A percentile compares a stretch with the other conserved stretches of the same genome.
Evolutionary conservation across 2,329 filamentous ascomycete genomes (phyloP).

Genomic region (Pleoardoris graminearum): DNA sequence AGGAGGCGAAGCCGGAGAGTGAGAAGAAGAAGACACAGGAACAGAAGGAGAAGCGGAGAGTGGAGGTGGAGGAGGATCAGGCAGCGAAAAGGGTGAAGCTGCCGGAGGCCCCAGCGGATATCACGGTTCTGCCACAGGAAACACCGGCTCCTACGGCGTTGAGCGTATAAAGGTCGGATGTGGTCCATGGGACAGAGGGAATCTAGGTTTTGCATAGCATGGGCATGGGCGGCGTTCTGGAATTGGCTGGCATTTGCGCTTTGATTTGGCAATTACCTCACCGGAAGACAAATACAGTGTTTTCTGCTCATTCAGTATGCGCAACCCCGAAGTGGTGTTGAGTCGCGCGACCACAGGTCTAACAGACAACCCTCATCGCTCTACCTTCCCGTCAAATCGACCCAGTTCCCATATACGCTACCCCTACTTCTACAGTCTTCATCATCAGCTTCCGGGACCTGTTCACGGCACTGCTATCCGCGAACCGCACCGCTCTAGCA

Average conservation of each 20-base stretch:
- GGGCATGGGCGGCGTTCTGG: conserved; percentile 5
- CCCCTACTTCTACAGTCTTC: too few species aligned
- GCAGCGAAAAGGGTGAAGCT: conserved; percentile 35
- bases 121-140: conserved; percentile 19
- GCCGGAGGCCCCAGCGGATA: conserved; percentile 18
- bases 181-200: not conserved
- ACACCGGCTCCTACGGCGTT: conserved; percentile 21
- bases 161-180: conserved; percentile 17
- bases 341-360: too few species aligned
- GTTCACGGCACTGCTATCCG: too few species aligned
- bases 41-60: conserved; percentile 26
- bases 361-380: too few species aligned
- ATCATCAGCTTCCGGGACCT: too few species aligned
- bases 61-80: conserved; percentile 17
- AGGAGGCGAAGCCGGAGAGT: conserved; percentile 20
- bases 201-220: conserved; percentile 8
- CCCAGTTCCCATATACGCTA: too few species aligned
- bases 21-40: conserved; percentile 15
- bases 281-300: too few species aligned
- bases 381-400: too few species aligned
- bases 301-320: too few species aligned
- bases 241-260: not conserved
- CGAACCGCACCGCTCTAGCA: too few species aligned
- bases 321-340: too few species aligned
- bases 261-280: not conserved